A percentile compares a stretch with the other conserved stretches of the same genome.
Evolutionary conservation across 2,329 filamentous ascomycete genomes (phyloP).

Genomic region (Aspergillus puulaauensis): DNA sequence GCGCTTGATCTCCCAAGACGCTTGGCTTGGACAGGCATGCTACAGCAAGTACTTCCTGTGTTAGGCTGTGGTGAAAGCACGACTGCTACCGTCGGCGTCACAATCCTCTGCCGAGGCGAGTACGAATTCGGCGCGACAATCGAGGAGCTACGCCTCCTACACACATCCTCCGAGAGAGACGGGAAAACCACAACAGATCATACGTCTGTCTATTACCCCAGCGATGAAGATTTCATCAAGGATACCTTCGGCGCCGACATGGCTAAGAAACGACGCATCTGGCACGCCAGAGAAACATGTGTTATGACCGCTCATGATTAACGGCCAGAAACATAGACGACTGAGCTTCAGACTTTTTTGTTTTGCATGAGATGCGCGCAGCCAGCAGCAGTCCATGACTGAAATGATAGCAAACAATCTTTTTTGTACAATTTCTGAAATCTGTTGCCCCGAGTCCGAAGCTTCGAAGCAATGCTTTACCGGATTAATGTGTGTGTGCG

Average conservation of each 20-base stretch:
- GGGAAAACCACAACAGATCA: slow-evolving; percentile 9
- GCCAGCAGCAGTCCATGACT: slow-evolving; percentile 1
- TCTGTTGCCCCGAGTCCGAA: not conserved
- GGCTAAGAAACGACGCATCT: slow-evolving; percentile 42
- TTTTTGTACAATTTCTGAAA: not conserved
- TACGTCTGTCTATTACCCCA: slow-evolving; percentile 14
- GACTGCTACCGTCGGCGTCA: slow-evolving; percentile 67
- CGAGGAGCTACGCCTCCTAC: slow-evolving; percentile 68
- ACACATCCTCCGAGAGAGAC: slow-evolving; percentile 15
- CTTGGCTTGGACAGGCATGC: slow-evolving; percentile 78
- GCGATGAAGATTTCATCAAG: slow-evolving; percentile 30
- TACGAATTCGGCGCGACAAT: slow-evolving; percentile 80
- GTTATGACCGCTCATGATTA: slow-evolving; percentile 40
- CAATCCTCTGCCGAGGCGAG: slow-evolving; percentile 73
- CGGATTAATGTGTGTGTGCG: not conserved
- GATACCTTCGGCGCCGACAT: slow-evolving; percentile 42
- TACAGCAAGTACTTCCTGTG: slow-evolving; percentile 71
- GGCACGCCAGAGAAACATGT: slow-evolving; percentile 48
- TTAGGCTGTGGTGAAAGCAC: slow-evolving; percentile 60
- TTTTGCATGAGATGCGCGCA: not conserved
- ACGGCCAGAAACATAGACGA: slow-evolving; percentile 4
- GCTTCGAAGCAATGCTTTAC: not conserved
- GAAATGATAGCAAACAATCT: not conserved
- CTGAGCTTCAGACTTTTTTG: not conserved
- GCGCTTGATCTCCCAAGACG: slow-evolving; percentile 81